These are phyloP conservation scores for Apophysomyces trapeziformis DNA, from an alignment of 371 early-diverging fungal species.

Conservation along the genomic window DNA sequence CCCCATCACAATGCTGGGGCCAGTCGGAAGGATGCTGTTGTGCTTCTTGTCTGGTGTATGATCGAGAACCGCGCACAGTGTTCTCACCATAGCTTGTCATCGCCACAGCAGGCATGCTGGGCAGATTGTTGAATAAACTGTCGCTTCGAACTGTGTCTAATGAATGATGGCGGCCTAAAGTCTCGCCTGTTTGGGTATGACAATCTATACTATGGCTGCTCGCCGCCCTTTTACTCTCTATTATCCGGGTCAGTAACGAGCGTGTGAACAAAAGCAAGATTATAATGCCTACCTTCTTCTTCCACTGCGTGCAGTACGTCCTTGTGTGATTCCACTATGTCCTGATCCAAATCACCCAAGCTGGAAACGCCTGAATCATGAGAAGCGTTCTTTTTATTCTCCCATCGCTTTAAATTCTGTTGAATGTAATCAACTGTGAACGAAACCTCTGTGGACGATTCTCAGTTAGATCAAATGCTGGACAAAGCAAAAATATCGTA, in stretches of 20 bases:
- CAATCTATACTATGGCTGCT: slow-evolving; percentile 24
- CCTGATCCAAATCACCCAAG: slow-evolving; percentile 9
- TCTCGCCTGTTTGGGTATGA: slow-evolving; percentile 21
- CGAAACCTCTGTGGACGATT: slow-evolving; percentile 28
- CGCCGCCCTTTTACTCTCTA: slow-evolving; percentile 1
- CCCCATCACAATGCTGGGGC: slow-evolving; percentile 17
- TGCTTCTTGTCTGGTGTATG: slow-evolving; percentile 16
- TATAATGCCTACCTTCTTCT: slow-evolving; percentile 1
- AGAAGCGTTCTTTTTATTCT: slow-evolving; percentile 33
- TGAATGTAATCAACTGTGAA: slow-evolving; percentile 48
- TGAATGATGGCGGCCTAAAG: slow-evolving; percentile 17
- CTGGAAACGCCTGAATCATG: slow-evolving; percentile 26
- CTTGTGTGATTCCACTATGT: slow-evolving; percentile 9
- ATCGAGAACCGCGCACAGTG: slow-evolving; percentile 14
- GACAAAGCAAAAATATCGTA: slow-evolving; percentile 11
- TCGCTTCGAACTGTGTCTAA: slow-evolving; percentile 12
- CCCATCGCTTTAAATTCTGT: slow-evolving; percentile 41
- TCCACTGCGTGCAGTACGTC: not conserved
- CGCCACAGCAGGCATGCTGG: slow-evolving; percentile 43
- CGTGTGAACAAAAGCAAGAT: slow-evolving; percentile 4
- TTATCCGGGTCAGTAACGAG: no score
- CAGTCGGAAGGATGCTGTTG: slow-evolving; percentile 12
- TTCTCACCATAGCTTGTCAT: slow-evolving; percentile 32
- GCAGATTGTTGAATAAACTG: slow-evolving; percentile 18
- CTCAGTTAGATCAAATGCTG: not conserved